Percentiles rank a stretch among this genome's conserved stretches.
phyloP scores from a whole-genome alignment of 2,329 filamentous ascomycete genomes.

The Nemania bipapillata region DNA sequence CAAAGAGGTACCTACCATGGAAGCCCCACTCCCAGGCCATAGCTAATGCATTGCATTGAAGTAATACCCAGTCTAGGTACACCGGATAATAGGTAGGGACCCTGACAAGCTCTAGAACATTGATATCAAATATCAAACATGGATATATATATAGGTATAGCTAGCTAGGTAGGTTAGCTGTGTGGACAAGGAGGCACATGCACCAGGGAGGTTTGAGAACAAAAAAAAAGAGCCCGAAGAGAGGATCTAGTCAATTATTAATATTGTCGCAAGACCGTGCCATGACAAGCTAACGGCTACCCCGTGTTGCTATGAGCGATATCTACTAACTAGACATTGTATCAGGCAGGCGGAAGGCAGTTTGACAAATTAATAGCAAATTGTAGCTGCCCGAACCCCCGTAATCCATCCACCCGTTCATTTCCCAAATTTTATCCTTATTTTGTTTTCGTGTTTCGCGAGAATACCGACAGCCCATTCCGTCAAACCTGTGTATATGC shows the following conservation, averaged over 20 bases:
- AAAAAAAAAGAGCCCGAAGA: background rate
- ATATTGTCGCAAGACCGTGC: slow-evolving; percentile 9
- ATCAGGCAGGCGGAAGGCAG: slow-evolving; percentile 3
- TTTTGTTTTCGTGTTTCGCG: slow-evolving; percentile 25
- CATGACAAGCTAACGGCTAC: slow-evolving; percentile 1
- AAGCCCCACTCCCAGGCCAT: background rate
- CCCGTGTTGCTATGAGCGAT: slow-evolving; percentile 1
- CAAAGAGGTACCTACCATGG: background rate
- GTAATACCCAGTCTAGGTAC: background rate
- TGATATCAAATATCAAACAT: too few relatives aligned
- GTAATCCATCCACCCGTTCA: background rate
- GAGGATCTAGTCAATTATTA: slow-evolving; percentile 13
- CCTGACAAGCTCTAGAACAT: too few relatives aligned
- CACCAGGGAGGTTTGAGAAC: background rate
- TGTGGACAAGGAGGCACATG: background rate
- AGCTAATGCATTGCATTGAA: background rate
- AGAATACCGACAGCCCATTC: slow-evolving; percentile 25
- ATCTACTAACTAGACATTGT: background rate
- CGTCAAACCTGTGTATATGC: slow-evolving; percentile 22
- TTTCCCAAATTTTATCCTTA: slow-evolving; percentile 22
- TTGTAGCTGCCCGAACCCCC: slow-evolving; percentile 18
- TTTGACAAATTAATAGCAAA: slow-evolving; percentile 18
- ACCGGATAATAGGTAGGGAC: too few relatives aligned
- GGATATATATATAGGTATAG: background rate
- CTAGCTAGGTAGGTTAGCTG: background rate